Percentiles rank a stretch among this genome's conserved stretches.
phyloP scores from a whole-genome alignment of 345 rosid species.

The Microcos paniculata region DNA sequence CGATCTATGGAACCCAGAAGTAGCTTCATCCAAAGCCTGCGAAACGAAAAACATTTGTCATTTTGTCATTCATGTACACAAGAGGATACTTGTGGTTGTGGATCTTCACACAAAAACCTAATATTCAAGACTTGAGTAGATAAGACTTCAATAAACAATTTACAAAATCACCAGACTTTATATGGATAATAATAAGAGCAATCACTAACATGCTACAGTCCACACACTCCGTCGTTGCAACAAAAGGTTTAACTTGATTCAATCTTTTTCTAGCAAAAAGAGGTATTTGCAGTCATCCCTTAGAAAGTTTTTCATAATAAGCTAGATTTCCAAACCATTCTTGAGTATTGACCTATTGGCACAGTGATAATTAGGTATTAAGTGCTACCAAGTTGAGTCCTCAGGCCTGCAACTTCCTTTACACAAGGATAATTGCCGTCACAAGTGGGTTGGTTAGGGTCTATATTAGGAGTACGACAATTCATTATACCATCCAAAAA shows the following conservation, averaged over 20 bases:
- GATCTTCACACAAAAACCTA: background rate
- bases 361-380: background rate
- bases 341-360: background rate
- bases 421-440: background rate
- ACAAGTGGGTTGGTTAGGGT: background rate
- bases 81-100: background rate
- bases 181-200: background rate
- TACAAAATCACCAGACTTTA: too few species aligned
- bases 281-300: background rate
- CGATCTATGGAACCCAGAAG: constrained; percentile 87
- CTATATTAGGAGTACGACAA: background rate
- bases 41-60: background rate
- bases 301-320: background rate
- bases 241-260: background rate
- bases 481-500: background rate
- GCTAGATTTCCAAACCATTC: background rate
- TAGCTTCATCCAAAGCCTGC: constrained; percentile 98
- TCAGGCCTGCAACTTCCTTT: background rate
- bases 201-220: background rate
- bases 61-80: background rate
- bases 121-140: background rate
- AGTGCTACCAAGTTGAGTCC: background rate
- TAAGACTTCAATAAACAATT: background rate
- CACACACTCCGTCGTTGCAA: background rate
- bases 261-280: background rate